phyloP scores from a whole-genome alignment of 228 moss, liverwort and hornwort species.

The Sphagnum magellanicum region DNA sequence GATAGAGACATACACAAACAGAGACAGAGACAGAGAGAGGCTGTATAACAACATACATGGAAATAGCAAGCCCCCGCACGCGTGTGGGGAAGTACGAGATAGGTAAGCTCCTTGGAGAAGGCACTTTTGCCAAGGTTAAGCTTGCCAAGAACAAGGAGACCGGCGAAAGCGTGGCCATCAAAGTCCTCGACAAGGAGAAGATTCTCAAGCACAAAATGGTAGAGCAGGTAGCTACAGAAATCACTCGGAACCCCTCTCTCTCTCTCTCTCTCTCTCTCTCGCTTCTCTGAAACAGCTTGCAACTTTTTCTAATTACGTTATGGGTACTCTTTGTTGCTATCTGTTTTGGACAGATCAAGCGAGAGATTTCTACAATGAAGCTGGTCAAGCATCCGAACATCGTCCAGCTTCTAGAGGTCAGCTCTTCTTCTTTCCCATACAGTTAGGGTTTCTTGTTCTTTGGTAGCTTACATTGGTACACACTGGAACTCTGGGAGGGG shows the following conservation, averaged over 20 bases:
- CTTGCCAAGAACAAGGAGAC: constrained; percentile 67
- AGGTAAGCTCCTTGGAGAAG: constrained; percentile 90
- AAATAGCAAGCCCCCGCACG: constrained; percentile 36
- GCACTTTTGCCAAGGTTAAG: constrained; percentile 94
- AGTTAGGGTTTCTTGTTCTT: no score
- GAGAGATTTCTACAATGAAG: constrained; percentile 57
- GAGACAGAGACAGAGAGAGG: no score
- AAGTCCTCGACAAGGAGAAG: constrained; percentile 89
- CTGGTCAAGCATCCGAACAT: constrained; percentile 57
- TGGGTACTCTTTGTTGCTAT: neutral
- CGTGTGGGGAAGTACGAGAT: constrained; percentile 89
- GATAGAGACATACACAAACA: no score
- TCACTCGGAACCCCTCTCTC: no score
- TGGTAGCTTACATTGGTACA: no score
- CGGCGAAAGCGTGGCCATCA: constrained; percentile 75
- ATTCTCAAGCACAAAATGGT: constrained; percentile 98
- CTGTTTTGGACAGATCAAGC: constrained; percentile 51
- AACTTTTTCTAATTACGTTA: neutral
- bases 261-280: no score
- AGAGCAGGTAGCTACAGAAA: constrained; percentile 48
- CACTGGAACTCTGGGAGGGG: no score
- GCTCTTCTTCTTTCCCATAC: neutral
- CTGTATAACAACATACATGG: constrained; percentile 19
- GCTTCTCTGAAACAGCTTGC: no score
- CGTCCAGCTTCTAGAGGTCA: constrained; percentile 43